phyloP scores from a whole-genome alignment of 441 rosid species.

The Adansonia gregorii region DNA sequence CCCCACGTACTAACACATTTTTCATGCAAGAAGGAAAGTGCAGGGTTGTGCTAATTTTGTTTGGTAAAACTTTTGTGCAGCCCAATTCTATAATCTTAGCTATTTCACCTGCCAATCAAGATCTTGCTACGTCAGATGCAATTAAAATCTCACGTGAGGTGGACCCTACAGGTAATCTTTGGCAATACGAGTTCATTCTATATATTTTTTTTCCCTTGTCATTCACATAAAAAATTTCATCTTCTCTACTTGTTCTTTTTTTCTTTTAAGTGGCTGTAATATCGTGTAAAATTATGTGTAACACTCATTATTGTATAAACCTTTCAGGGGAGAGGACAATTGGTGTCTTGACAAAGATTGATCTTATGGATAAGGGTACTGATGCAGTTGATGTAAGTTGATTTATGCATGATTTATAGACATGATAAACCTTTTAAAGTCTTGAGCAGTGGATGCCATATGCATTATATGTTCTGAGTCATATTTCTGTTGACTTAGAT shows the following conservation, averaged over 20 bases:
- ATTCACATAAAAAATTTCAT: neutral
- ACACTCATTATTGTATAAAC: slow-evolving; percentile 8
- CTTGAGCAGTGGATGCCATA: slow-evolving; percentile 22
- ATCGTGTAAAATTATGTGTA: neutral
- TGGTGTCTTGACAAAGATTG: slow-evolving; percentile 97
- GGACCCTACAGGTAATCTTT: slow-evolving; percentile 83
- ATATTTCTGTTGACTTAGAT: slow-evolving; percentile 54
- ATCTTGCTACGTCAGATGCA: slow-evolving; percentile 97
- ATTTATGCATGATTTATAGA: slow-evolving; percentile 10
- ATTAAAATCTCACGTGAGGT: slow-evolving; percentile 96
- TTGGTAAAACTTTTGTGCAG: slow-evolving; percentile 47
- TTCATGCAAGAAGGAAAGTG: slow-evolving; percentile 20
- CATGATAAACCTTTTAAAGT: slow-evolving; percentile 17
- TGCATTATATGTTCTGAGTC: slow-evolving; percentile 26
- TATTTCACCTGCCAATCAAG: slow-evolving; percentile 98
- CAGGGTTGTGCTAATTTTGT: slow-evolving; percentile 25
- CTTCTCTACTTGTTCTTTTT: slow-evolving; percentile 9
- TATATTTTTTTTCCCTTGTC: neutral
- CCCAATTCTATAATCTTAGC: slow-evolving; percentile 96
- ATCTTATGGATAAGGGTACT: slow-evolving; percentile 98
- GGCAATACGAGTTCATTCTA: neutral
- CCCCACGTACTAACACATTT: no score
- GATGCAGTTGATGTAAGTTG: slow-evolving; percentile 94
- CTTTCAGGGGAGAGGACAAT: slow-evolving; percentile 89
- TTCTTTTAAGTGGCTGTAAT: neutral